Conservation (phyloP, 2,329 filamentous ascomycete genomes). For the Aspergillus pseudoviridinutans region DNA sequence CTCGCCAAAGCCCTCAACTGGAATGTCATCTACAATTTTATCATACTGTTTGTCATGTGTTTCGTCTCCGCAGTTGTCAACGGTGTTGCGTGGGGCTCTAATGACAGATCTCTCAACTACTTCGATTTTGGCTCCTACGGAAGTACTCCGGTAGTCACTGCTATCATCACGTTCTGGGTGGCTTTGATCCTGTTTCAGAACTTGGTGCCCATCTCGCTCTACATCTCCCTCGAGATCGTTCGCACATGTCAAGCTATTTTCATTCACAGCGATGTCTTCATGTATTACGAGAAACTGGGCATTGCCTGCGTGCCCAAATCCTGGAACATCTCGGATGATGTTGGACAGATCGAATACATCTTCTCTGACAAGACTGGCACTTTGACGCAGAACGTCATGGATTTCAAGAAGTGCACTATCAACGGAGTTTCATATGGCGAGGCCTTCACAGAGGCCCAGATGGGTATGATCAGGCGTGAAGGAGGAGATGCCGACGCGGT, state of each 20-base stretch:
- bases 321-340: conserved; percentile 98
- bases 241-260: conserved; percentile 90
- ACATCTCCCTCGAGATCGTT: conserved; percentile 95
- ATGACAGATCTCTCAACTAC: conserved; percentile 68
- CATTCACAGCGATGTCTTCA: conserved; percentile 91
- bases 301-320: conserved; percentile 95
- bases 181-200: conserved; percentile 95
- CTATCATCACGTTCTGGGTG: conserved; percentile 96
- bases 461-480: conserved; percentile 89
- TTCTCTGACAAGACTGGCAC: conserved; percentile 95
- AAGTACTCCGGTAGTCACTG: conserved; percentile 68
- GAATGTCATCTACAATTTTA: conserved; percentile 96
- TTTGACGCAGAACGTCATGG: conserved; percentile 90
- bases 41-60: conserved; percentile 85
- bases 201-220: conserved; percentile 95
- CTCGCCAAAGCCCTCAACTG: conserved; percentile 93
- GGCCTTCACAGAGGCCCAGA: conserved; percentile 94
- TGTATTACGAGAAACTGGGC: conserved; percentile 95
- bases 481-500: conserved; percentile 85
- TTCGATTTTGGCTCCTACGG: conserved; percentile 88
- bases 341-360: conserved; percentile 98
- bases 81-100: conserved; percentile 73
- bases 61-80: conserved; percentile 79
- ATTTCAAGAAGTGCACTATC: conserved; percentile 97
- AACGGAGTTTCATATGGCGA: conserved; percentile 97